These are phyloP conservation scores for Fusarium marasasianum DNA, from an alignment of 2,329 filamentous ascomycete species.

Conservation along the genomic window DNA sequence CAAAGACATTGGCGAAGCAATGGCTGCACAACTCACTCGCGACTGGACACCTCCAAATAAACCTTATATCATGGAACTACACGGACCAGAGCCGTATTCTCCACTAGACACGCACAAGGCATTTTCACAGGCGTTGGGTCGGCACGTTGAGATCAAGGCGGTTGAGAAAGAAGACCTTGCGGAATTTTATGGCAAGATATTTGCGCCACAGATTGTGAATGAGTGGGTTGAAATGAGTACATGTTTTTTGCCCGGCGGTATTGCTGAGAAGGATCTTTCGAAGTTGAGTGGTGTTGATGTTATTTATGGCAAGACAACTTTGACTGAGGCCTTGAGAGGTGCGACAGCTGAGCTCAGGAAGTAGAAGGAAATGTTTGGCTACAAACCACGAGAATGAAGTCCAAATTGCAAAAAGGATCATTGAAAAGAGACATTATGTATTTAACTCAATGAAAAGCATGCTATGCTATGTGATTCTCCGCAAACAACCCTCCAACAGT, in stretches of 20 bases:
- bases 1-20: conserved; percentile 35
- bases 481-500: not conserved
- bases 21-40: conserved; percentile 42
- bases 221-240: conserved; percentile 46
- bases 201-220: conserved; percentile 37
- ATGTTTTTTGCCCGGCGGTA: conserved; percentile 43
- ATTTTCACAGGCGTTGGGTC: conserved; percentile 41
- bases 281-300: conserved; percentile 23
- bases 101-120: conserved; percentile 44
- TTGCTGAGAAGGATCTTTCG: conserved; percentile 27
- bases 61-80: conserved; percentile 46
- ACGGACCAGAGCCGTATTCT: conserved; percentile 44
- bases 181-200: conserved; percentile 31
- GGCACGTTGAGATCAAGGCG: conserved; percentile 39
- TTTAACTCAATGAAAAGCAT: not conserved
- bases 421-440: not conserved
- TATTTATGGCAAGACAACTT: conserved; percentile 32
- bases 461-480: not conserved
- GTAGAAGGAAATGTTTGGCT: fast-evolving
- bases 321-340: conserved; percentile 27
- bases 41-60: conserved; percentile 21
- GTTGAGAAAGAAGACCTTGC: conserved; percentile 41
- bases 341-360: not conserved
- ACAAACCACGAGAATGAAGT: fast-evolving
- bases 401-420: fast-evolving